These are phyloP conservation scores for Breynia disticha DNA, from an alignment of 441 rosid genomes.

Conservation along the genomic window DNA sequence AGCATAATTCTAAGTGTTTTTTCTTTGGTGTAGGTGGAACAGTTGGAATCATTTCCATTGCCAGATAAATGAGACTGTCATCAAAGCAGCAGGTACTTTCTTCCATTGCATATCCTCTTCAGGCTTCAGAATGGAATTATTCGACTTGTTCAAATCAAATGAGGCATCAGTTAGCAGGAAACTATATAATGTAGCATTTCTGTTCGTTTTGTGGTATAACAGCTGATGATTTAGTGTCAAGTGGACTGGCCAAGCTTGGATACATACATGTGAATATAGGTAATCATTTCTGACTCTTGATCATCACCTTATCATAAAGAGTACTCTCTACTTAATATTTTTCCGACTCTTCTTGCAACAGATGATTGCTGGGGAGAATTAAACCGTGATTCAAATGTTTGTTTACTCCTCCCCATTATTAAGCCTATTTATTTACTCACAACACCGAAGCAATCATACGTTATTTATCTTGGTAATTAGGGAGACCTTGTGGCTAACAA, in stretches of 20 bases:
- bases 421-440: too few species aligned
- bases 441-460: background rate
- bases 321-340: too few species aligned
- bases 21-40: conserved; percentile 20
- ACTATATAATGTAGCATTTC: too few species aligned
- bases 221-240: conserved; percentile 45
- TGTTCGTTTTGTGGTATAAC: conserved; percentile 7
- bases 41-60: conserved; percentile 35
- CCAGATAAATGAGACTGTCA: conserved; percentile 24
- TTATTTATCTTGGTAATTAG: conserved; percentile 4
- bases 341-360: background rate
- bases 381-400: conserved; percentile 24
- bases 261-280: conserved; percentile 45
- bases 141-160: too few species aligned
- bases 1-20: too few species aligned
- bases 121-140: too few species aligned
- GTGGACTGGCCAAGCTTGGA: conserved; percentile 38
- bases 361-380: conserved; percentile 44
- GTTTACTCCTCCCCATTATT: too few species aligned
- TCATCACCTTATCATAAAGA: background rate
- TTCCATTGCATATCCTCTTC: too few species aligned
- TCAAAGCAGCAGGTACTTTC: conserved; percentile 28
- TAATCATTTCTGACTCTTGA: conserved; percentile 3
- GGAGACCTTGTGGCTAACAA: conserved; percentile 31
- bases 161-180: too few species aligned